phyloP scores from a whole-genome alignment of 768 basidiomycete genomes.

The Phlebiopsis flavidoalba region DNA sequence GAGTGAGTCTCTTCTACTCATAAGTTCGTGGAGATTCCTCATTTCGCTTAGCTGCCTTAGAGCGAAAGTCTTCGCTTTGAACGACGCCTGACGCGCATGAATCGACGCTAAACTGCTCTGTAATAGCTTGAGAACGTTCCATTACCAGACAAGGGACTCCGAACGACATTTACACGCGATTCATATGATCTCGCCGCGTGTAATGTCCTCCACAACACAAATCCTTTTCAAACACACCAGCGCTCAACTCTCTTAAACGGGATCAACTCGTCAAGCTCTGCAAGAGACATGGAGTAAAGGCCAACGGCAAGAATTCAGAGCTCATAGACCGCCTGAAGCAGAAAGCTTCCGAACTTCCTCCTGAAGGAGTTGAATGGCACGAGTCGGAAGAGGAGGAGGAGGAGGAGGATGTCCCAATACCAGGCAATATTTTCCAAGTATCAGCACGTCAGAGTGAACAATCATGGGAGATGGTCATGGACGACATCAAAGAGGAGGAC shows the following conservation, averaged over 20 bases:
- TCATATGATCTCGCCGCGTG: not conserved
- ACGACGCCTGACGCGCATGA: too few species aligned
- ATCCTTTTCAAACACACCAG: constrained; percentile 84
- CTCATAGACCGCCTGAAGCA: constrained; percentile 63
- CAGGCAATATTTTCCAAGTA: not conserved
- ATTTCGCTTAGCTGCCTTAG: too few species aligned
- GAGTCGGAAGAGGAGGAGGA: constrained; percentile 35
- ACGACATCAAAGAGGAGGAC: constrained; percentile 71
- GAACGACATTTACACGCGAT: too few species aligned
- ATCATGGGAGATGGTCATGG: constrained; percentile 81
- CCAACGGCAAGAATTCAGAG: constrained; percentile 73
- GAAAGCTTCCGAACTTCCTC: constrained; percentile 62
- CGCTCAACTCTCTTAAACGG: constrained; percentile 77
- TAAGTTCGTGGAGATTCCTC: too few species aligned
- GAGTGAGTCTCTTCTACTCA: too few species aligned
- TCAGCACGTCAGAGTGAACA: constrained; percentile 66
- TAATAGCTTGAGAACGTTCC: too few species aligned
- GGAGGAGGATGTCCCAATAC: constrained; percentile 3
- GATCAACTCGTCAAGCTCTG: constrained; percentile 82
- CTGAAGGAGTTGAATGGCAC: constrained; percentile 44
- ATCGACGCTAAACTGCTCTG: too few species aligned
- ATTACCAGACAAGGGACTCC: too few species aligned
- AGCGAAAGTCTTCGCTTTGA: too few species aligned
- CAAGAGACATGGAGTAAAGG: constrained; percentile 78
- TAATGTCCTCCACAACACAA: constrained; percentile 68